phyloP scores from a whole-genome alignment of 345 rosid species.

The Moricandia moricandioides region DNA sequence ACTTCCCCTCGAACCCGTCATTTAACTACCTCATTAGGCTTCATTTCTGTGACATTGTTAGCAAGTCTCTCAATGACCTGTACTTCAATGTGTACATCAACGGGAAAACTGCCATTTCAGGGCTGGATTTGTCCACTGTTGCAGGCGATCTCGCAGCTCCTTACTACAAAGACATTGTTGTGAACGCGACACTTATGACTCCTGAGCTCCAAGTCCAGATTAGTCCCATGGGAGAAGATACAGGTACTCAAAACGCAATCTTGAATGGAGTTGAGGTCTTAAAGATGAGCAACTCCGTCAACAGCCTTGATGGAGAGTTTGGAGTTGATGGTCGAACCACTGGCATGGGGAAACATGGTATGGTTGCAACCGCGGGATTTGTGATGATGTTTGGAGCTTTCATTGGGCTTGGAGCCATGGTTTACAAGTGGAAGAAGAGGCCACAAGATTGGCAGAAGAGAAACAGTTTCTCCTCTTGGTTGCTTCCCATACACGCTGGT shows the following conservation, averaged over 20 bases:
- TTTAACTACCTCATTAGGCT: constrained; percentile 60
- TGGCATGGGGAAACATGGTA: constrained; percentile 36
- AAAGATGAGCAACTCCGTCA: constrained; percentile 69
- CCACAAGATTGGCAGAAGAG: constrained; percentile 86
- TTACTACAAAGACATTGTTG: constrained; percentile 71
- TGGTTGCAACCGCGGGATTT: constrained; percentile 70
- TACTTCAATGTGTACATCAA: constrained; percentile 74
- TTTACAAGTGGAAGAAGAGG: constrained; percentile 69
- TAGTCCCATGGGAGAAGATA: constrained; percentile 58
- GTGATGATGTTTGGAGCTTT: constrained; percentile 90
- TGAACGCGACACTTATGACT: constrained; percentile 49
- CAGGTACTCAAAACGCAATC: constrained; percentile 56
- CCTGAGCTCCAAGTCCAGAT: constrained; percentile 52
- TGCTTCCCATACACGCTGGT: constrained; percentile 71
- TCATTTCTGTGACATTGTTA: constrained; percentile 79
- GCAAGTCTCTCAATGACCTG: constrained; percentile 60
- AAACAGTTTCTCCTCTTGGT: constrained; percentile 82
- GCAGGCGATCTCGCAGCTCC: constrained; percentile 48
- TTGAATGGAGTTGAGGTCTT: constrained; percentile 73
- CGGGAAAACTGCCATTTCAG: constrained; percentile 60
- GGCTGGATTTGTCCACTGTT: constrained; percentile 59
- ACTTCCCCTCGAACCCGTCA: constrained; percentile 49
- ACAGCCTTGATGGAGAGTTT: constrained; percentile 77
- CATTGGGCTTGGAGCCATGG: constrained; percentile 81
- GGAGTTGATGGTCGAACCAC: constrained; percentile 55